Base-by-base conservation (phyloP, 768 basidiomycete species). In the Lyophyllum shimeji region DNA sequence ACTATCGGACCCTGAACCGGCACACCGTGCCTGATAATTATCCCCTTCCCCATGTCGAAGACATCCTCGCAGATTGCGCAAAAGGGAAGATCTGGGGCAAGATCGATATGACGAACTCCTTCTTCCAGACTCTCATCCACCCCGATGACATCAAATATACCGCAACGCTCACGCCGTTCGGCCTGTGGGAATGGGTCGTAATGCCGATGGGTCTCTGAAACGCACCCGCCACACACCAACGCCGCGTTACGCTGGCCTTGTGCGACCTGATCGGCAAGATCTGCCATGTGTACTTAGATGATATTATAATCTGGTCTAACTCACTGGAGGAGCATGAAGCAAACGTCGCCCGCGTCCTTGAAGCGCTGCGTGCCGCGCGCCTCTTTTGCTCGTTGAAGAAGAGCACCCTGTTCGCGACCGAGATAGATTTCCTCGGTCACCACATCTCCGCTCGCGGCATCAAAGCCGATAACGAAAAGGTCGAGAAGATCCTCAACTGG, bases 401-500 rank as follows among this genome's bases (percentile, higher is more conserved):
- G 15, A 37, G 11, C 3, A 3, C 3, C 12, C 34, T 37, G 6
- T 37, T 12, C 40, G 2, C n/a, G 4, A 42, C 40, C 1, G 60
- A 63, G 8, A 65, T 78, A 11, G 63, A 69, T 0, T 65, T 66
- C 8, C 60, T 77, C 17, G 68, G 74, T 1, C 72, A 77, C 45
- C 58, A 68, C 9, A 74, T 77, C 48, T 66, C 75, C 0, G 65
- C 69, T 34, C 61, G 70, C 15, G 73, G 77, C 2, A 65, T 78
- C 23, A 11, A 56, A 55, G 27, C 63, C 0, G 56, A 61, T 37
- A 33, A 47, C 1, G 25, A 49, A 5, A 76, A 75, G 29, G 63
- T 65, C 0, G 57, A 63, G 0, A 42, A 53, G 0, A 70, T 76
- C 6, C 18, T 69, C 0, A 27, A 67, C 2, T 75, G 73, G 74